A percentile compares a stretch with the other conserved stretches of the same genome.
Evolutionary conservation across 164 flowering plant genomes (phyloP).

Genomic region (Santalum album): DNA sequence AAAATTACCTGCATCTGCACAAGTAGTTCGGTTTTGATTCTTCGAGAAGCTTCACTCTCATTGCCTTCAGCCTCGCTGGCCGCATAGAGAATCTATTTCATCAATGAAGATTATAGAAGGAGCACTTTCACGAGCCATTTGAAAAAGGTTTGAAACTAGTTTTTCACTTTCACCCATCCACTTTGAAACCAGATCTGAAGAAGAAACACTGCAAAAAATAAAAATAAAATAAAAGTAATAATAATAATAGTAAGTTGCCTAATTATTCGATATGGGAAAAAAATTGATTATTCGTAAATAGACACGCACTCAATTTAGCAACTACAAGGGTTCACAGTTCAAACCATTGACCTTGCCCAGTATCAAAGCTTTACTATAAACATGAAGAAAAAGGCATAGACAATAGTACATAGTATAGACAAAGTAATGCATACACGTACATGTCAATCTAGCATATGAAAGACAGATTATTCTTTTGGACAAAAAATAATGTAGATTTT

Average conservation of each 20-base stretch:
- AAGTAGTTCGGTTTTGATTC: conserved; percentile 6
- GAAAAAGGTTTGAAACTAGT: conserved; percentile 4
- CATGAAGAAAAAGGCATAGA: too few relatives aligned
- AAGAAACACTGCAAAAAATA: conserved; percentile 5
- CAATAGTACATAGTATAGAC: too few relatives aligned
- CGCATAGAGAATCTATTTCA: conserved; percentile 3
- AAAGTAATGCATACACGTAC: too few relatives aligned
- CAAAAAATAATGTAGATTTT: too few relatives aligned
- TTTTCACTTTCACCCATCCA: conserved; percentile 8
- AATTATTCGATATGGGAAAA: conserved; percentile 10
- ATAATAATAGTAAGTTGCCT: conserved; percentile 5
- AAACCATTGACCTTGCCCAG: too few relatives aligned
- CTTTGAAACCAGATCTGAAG: conserved; percentile 6
- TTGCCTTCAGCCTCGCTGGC: conserved; percentile 9
- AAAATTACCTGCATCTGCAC: conserved; percentile 6
- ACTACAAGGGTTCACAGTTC: too few relatives aligned
- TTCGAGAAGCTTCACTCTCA: conserved; percentile 5
- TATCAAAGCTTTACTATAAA: too few relatives aligned
- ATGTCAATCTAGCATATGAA: too few relatives aligned
- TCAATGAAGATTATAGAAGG: conserved; percentile 4
- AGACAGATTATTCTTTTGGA: too few relatives aligned
- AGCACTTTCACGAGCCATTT: conserved; percentile 6
- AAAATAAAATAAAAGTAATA: too few relatives aligned
- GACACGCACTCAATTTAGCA: too few relatives aligned
- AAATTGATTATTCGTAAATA: too few relatives aligned